phyloP scores from a whole-genome alignment of 768 basidiomycete species.

The Amanita thiersii region DNA sequence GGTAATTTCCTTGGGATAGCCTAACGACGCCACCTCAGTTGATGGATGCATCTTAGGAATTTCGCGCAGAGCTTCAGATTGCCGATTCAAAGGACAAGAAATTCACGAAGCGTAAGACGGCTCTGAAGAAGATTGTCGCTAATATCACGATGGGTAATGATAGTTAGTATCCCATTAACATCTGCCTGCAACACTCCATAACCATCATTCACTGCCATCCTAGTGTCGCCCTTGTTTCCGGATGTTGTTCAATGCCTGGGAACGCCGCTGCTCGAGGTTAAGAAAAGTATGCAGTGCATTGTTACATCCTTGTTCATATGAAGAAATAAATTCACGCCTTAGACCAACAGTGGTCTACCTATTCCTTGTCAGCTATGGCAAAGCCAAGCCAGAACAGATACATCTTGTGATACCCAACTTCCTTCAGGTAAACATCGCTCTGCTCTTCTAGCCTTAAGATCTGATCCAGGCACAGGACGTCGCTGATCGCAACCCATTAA shows the following conservation, averaged over 20 bases:
- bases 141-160: constrained; percentile 99
- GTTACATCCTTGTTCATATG: constrained; percentile 1
- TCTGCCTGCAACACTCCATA: constrained; percentile 8
- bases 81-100: constrained; percentile 97
- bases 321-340: constrained; percentile 11
- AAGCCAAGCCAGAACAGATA: constrained; percentile 89
- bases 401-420: constrained; percentile 87
- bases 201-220: not conserved
- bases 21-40: not conserved
- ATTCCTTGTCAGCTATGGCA: constrained; percentile 94
- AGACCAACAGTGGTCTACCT: constrained; percentile 82
- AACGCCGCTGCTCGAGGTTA: constrained; percentile 95
- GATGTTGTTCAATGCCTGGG: constrained; percentile 93
- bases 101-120: constrained; percentile 85
- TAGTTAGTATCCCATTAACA: constrained; percentile 53
- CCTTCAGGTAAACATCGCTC: constrained; percentile 56
- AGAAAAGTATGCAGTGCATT: constrained; percentile 69
- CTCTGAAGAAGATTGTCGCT: constrained; percentile 95
- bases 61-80: constrained; percentile 84
- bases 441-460: constrained; percentile 4
- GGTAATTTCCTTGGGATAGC: constrained; percentile 31
- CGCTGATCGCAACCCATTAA: constrained; percentile 91
- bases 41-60: constrained; percentile 52
- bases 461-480: constrained; percentile 62
- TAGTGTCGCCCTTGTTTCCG: constrained; percentile 92